Conservation (phyloP, 345 rosid species). For the Linum tenue region DNA sequence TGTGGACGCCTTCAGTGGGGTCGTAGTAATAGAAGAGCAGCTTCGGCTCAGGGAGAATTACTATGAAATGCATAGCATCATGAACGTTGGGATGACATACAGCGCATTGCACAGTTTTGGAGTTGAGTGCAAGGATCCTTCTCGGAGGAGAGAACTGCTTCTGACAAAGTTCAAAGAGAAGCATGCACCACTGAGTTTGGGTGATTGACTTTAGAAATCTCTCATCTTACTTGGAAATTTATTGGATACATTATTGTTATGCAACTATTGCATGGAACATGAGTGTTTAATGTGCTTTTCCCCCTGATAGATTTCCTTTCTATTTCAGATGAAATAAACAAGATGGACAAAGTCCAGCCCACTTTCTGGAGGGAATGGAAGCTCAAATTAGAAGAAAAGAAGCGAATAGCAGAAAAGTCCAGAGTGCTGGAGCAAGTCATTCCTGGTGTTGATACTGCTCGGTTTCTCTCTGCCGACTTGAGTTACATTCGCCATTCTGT, state of each 20-base stretch:
- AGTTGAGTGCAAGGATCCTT: constrained; percentile 67
- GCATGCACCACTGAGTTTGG: constrained; percentile 49
- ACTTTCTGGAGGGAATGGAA: constrained; percentile 98
- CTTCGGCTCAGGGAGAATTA: constrained; percentile 61
- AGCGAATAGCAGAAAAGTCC: constrained; percentile 60
- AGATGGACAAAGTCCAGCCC: constrained; percentile 71
- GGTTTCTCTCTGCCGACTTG: constrained; percentile 69
- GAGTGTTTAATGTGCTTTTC: neutral
- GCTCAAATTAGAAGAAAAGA: constrained; percentile 79
- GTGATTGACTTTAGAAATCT: constrained; percentile 30
- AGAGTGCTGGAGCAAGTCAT: constrained; percentile 70
- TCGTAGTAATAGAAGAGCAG: constrained; percentile 87
- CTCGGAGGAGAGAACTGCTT: constrained; percentile 68
- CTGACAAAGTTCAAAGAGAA: constrained; percentile 53
- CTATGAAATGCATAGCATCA: constrained; percentile 77
- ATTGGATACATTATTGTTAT: too few species aligned
- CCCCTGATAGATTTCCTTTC: constrained; percentile 14
- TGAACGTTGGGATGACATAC: constrained; percentile 85
- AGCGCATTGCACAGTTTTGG: constrained; percentile 73
- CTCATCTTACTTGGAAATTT: neutral
- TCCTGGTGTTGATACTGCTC: constrained; percentile 76
- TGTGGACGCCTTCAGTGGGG: constrained; percentile 78
- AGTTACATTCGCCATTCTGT: constrained; percentile 47
- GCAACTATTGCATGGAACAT: neutral
- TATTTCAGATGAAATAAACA: constrained; percentile 60